A percentile compares a stretch with the other conserved stretches of the same genome.
Evolutionary conservation across 2,329 filamentous ascomycete genomes (phyloP).

Genomic region (Phialophora tarda): DNA sequence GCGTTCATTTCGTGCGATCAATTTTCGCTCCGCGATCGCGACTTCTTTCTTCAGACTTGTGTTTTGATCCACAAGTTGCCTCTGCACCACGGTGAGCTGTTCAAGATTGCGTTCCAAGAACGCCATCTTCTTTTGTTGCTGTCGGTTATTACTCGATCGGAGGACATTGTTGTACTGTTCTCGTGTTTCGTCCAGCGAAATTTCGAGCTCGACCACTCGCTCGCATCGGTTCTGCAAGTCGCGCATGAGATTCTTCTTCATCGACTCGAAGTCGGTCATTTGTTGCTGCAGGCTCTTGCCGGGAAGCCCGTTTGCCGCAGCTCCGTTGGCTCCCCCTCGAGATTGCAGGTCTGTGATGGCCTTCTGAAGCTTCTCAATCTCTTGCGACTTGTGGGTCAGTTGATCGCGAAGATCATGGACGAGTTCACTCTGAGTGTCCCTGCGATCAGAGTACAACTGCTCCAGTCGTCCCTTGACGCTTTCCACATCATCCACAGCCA

Average conservation of each 20-base stretch:
- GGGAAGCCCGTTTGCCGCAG: conserved; percentile 67
- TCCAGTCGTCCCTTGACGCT: conserved; percentile 82
- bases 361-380: conserved; percentile 79
- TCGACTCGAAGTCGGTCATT: conserved; percentile 97
- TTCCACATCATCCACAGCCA: conserved; percentile 77
- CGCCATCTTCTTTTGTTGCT: conserved; percentile 99
- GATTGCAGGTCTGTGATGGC: conserved; percentile 81
- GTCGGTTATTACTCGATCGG: conserved; percentile 93
- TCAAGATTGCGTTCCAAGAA: conserved; percentile 98
- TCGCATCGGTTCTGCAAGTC: conserved; percentile 98
- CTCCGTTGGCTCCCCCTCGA: conserved; percentile 53
- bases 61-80: conserved; percentile 98
- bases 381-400: conserved; percentile 75
- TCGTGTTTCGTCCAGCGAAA: conserved; percentile 92
- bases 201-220: conserved; percentile 96
- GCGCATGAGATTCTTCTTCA: conserved; percentile 99
- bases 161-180: conserved; percentile 99
- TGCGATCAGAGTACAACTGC: conserved; percentile 75
- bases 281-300: conserved; percentile 96
- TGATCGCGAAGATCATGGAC: conserved; percentile 78
- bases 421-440: conserved; percentile 73
- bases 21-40: conserved; percentile 94
- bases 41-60: conserved; percentile 98
- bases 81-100: conserved; percentile 94
- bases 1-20: conserved; percentile 94